phyloP scores from a whole-genome alignment of 2,329 filamentous ascomycete genomes.

The Ceratocystis ficicola region DNA sequence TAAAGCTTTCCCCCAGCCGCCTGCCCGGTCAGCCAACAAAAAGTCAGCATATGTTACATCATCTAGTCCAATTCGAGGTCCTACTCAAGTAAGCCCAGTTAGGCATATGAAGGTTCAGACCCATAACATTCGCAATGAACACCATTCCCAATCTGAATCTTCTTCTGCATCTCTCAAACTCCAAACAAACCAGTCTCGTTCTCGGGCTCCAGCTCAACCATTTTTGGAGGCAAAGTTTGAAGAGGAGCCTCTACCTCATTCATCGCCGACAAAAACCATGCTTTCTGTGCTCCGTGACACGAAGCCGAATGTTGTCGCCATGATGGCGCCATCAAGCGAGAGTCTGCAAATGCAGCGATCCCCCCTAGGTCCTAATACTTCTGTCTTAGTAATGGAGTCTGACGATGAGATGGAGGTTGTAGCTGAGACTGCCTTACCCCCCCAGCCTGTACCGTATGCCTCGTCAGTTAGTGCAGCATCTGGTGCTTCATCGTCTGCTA shows the following conservation, averaged over 20 bases:
- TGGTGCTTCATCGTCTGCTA: constrained; percentile 29
- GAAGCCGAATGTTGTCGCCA: background rate
- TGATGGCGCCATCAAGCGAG: constrained; percentile 10
- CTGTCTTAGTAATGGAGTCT: constrained; percentile 34
- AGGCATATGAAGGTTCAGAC: background rate
- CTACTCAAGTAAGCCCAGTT: background rate
- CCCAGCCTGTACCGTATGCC: constrained; percentile 24
- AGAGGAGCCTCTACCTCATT: constrained; percentile 1
- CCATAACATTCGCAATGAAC: constrained; percentile 12
- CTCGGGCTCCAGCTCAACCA: background rate
- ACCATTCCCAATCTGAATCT: constrained; percentile 13
- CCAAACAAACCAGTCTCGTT: background rate
- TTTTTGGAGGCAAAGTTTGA: constrained; percentile 3
- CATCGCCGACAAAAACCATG: background rate
- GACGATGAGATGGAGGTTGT: constrained; percentile 29
- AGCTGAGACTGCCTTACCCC: constrained; percentile 25
- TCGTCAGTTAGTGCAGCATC: constrained; percentile 33
- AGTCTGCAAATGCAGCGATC: background rate
- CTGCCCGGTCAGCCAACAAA: background rate
- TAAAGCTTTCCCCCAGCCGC: constrained; percentile 16
- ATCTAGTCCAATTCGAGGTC: background rate
- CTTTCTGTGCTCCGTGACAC: background rate
- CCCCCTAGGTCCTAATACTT: constrained; percentile 28
- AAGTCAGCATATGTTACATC: background rate
- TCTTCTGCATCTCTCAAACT: background rate